A percentile compares a stretch with the other conserved stretches of the same genome.
Evolutionary conservation across 2,329 filamentous ascomycete species (phyloP).

Genomic region (Pseudocercospora crystallina): DNA sequence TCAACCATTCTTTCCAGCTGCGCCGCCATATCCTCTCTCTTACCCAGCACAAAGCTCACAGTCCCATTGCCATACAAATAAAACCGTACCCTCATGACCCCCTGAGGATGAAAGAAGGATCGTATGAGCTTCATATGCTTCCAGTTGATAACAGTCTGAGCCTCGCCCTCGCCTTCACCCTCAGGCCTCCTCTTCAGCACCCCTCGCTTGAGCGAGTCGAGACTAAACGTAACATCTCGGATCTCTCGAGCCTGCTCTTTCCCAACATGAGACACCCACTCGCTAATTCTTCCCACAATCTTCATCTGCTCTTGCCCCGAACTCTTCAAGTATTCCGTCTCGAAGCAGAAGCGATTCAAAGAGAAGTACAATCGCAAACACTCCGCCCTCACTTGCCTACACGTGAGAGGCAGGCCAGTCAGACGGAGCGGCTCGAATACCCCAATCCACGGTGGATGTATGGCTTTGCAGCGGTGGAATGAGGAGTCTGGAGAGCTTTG

Average conservation of each 20-base stretch:
- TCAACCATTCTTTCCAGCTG: constrained; percentile 20
- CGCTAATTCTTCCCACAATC: constrained; percentile 13
- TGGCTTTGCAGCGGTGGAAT: no score
- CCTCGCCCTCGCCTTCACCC: not conserved
- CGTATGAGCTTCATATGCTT: constrained; percentile 16
- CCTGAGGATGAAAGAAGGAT: constrained; percentile 20
- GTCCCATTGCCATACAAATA: constrained; percentile 20
- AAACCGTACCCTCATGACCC: constrained; percentile 17
- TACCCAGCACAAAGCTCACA: constrained; percentile 17
- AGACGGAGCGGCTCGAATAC: no score
- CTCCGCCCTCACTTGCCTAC: constrained; percentile 20
- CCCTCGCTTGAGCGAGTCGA: constrained; percentile 16
- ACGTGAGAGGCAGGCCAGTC: constrained; percentile 15
- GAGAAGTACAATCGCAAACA: constrained; percentile 21
- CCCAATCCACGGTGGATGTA: no score
- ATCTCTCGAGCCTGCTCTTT: constrained; percentile 18
- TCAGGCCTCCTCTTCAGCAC: constrained; percentile 1
- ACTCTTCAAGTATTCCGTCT: constrained; percentile 25
- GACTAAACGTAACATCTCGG: constrained; percentile 21
- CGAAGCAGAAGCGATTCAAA: constrained; percentile 20
- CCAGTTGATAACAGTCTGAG: constrained; percentile 17
- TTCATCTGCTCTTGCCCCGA: constrained; percentile 11
- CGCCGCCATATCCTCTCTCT: constrained; percentile 9
- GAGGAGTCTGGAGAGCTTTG: no score
- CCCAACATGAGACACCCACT: constrained; percentile 14